Conservation (phyloP, 352 stramenopile genomes). For the Globisporangium megalacanthum region DNA sequence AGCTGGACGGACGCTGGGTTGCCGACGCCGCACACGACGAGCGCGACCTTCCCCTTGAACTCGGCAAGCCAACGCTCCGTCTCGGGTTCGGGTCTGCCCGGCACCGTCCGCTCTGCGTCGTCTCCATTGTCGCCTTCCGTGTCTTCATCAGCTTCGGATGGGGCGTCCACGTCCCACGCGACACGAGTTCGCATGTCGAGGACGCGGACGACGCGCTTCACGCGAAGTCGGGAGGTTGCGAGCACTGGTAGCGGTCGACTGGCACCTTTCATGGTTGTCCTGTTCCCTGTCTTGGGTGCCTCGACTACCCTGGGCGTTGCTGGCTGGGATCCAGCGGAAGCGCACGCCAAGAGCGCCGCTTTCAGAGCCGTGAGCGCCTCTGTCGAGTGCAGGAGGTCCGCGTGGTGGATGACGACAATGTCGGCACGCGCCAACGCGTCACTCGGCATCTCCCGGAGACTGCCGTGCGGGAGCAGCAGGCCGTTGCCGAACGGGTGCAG, state of each 20-base stretch:
- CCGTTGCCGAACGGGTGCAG: constrained; percentile 68
- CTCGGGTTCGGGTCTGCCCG: not conserved
- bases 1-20: constrained; percentile 51
- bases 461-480: constrained; percentile 42
- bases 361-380: constrained; percentile 15
- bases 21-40: constrained; percentile 61
- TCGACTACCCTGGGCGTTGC: too few species aligned
- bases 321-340: not conserved
- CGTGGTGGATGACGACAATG: constrained; percentile 57
- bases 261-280: not conserved
- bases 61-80: not conserved
- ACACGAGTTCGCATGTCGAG: constrained; percentile 1
- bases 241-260: constrained; percentile 15
- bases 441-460: constrained; percentile 39
- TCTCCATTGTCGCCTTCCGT: too few species aligned
- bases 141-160: not conserved
- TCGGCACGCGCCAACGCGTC: constrained; percentile 43
- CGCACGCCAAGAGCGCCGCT: constrained; percentile 10
- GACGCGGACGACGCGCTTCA: constrained; percentile 22
- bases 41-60: constrained; percentile 18
- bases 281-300: too few species aligned
- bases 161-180: not conserved
- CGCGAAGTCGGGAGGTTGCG: constrained; percentile 45
- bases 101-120: too few species aligned
- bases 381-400: constrained; percentile 24